Conservation (phyloP, 2,329 filamentous ascomycete species). For the Alternaria metachromatica region DNA sequence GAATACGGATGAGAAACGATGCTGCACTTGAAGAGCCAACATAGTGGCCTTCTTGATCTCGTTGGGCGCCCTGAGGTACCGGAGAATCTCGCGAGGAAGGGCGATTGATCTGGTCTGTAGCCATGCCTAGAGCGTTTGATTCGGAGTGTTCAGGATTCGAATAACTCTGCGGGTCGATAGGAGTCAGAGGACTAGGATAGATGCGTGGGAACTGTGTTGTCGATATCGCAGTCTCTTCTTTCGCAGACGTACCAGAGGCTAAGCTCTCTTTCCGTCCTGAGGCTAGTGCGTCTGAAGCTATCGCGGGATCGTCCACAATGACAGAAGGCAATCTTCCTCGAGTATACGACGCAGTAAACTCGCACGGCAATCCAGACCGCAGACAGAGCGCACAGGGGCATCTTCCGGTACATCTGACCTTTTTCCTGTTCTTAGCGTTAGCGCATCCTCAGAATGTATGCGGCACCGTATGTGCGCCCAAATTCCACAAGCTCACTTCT, state of each 20-base stretch:
- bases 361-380: slow-evolving; percentile 49
- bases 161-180: slow-evolving; percentile 25
- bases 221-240: slow-evolving; percentile 18
- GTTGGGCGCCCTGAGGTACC: slow-evolving; percentile 52
- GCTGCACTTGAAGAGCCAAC: slow-evolving; percentile 57
- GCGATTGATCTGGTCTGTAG: slow-evolving; percentile 22
- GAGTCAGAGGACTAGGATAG: slow-evolving; percentile 18
- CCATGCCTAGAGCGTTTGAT: slow-evolving; percentile 19
- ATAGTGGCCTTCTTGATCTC: slow-evolving; percentile 57
- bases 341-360: slow-evolving; percentile 59
- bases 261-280: slow-evolving; percentile 21
- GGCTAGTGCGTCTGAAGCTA: slow-evolving; percentile 24
- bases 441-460: neutral
- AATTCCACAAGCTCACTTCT: slow-evolving; percentile 47
- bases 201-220: slow-evolving; percentile 28
- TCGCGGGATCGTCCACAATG: slow-evolving; percentile 41
- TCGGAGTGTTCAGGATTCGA: neutral
- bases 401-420: slow-evolving; percentile 46
- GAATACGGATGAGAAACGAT: slow-evolving; percentile 59
- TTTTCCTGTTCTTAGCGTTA: slow-evolving; percentile 38
- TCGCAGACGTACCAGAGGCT: slow-evolving; percentile 12
- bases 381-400: slow-evolving; percentile 46
- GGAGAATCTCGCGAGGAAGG: slow-evolving; percentile 51
- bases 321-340: slow-evolving; percentile 55
- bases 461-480: slow-evolving; percentile 7